phyloP scores from a whole-genome alignment of 257 asterid species.

The Coffea canephora region DNA sequence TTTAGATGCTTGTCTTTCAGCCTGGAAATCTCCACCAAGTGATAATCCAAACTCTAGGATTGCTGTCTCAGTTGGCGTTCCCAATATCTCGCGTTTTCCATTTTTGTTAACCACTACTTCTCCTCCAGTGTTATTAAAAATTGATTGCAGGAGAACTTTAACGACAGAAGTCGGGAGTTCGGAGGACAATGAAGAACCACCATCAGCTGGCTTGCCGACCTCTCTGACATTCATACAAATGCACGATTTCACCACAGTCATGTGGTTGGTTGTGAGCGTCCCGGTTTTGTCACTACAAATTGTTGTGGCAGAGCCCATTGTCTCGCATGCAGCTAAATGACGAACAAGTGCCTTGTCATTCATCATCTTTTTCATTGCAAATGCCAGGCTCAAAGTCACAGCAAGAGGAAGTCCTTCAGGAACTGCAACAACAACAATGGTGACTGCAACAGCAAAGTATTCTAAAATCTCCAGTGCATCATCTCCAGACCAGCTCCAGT shows the following conservation, averaged over 20 bases:
- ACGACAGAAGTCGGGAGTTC: slow-evolving; percentile 46
- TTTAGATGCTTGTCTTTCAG: slow-evolving; percentile 43
- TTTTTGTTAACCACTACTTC: slow-evolving; percentile 67
- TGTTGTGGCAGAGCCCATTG: slow-evolving; percentile 93
- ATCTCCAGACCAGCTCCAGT: slow-evolving; percentile 62
- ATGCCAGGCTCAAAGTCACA: slow-evolving; percentile 84
- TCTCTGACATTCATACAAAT: slow-evolving; percentile 58
- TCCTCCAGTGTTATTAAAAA: slow-evolving; percentile 82
- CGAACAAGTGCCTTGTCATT: slow-evolving; percentile 93
- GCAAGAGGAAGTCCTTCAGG: slow-evolving; percentile 95
- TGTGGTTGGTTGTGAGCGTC: slow-evolving; percentile 79
- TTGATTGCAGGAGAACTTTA: slow-evolving; percentile 56
- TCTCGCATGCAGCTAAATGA: slow-evolving; percentile 89
- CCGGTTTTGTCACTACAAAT: slow-evolving; percentile 94
- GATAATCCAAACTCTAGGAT: slow-evolving; percentile 71
- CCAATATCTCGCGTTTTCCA: slow-evolving; percentile 64
- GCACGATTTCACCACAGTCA: slow-evolving; percentile 88
- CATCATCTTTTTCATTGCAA: slow-evolving; percentile 97
- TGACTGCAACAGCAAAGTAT: slow-evolving; percentile 84
- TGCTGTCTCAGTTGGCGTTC: slow-evolving; percentile 92
- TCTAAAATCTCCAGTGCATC: slow-evolving; percentile 73
- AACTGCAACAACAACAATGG: slow-evolving; percentile 91
- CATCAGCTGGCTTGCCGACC: slow-evolving; percentile 29
- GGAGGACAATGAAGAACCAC: slow-evolving; percentile 34
- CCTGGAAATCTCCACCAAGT: slow-evolving; percentile 68